Evolutionary conservation across 2,329 filamentous ascomycete genomes (phyloP).

Genomic region (Epichloe baconii): DNA sequence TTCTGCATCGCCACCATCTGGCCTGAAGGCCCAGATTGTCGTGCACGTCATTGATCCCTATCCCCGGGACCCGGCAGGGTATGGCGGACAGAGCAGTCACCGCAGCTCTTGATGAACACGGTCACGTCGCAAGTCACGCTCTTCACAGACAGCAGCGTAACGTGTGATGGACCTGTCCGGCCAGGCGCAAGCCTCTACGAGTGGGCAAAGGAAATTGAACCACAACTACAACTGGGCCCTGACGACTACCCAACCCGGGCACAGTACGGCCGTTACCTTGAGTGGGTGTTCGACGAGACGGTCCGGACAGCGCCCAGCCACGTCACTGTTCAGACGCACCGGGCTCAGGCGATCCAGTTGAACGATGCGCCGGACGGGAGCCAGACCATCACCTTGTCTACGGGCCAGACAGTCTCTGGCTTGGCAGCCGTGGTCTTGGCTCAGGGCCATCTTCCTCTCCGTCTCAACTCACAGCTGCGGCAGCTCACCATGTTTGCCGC

Average conservation of each 20-base stretch:
- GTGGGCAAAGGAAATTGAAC: slow-evolving; percentile 1
- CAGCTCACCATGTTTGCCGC: not conserved
- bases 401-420: not conserved
- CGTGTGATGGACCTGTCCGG: slow-evolving; percentile 3
- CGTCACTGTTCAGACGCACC: not conserved
- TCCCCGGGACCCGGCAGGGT: slow-evolving; percentile 1
- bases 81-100: slow-evolving; percentile 5
- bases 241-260: slow-evolving; percentile 4
- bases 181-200: slow-evolving; percentile 4
- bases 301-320: slow-evolving; percentile 1
- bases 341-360: not conserved
- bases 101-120: slow-evolving; percentile 5
- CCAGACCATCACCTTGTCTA: slow-evolving; percentile 2
- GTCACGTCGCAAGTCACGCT: slow-evolving; percentile 5
- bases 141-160: slow-evolving; percentile 3
- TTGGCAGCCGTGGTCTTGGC: slow-evolving; percentile 2
- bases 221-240: slow-evolving; percentile 1
- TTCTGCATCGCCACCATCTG: slow-evolving; percentile 1
- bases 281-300: slow-evolving; percentile 3
- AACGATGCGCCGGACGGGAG: not conserved
- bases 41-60: slow-evolving; percentile 4
- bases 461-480: not conserved
- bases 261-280: slow-evolving; percentile 3
- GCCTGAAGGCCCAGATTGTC: not conserved
- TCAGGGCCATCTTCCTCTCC: slow-evolving; percentile 3